Base-by-base conservation (phyloP, 1,284 basidiomycete genomes). In the Sporisorium exsertum region DNA sequence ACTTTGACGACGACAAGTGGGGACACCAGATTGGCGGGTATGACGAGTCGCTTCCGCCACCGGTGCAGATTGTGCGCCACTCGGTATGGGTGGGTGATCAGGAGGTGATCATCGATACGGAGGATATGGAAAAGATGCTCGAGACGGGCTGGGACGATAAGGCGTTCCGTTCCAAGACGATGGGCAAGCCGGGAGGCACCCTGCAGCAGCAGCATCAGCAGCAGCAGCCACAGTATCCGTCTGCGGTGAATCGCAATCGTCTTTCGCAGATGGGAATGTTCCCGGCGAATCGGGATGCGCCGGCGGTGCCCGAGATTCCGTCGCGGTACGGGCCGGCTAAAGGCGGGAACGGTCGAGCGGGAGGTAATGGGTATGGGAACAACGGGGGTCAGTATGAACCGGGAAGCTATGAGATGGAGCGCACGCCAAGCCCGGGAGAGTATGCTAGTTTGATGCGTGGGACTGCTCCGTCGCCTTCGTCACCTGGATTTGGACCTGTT, bases 1-100 rank as follows among this genome's bases (percentile, higher is more conserved):
- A 74, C 83, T 81, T 64, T 86, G 94, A 97, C 54, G 95, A 96
- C 46, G 96, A 99, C 85, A 90, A 93, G 49, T 98, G 95, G 95
- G 94, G 88, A 53, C 85, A 81, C n/a, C 87, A 88, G 66, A 87
- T 88, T 51, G 87, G 87, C 22, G 80, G 69, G 12, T 85, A 85
- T 50, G 82, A 85, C 45, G 79, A 79, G 60, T 52, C 67, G 20
- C 47, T 77, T 15, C 80, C 81, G 22, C 81, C 81, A 5, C 80
- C 81, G n/a, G 72, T 79, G 4, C 76, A 70, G 42, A 77, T 81
- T 50, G 71, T 81, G 7, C 58, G 80, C 2, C 80, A 83, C 29
- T 79, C 78, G 27, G 70, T 81, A 12, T 80, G 78, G 78, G 68
- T 78, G 4, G 79, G 72, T 7, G 77, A 78, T 12, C 67, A 78